These are phyloP conservation scores for Cladosporium phlei DNA, from an alignment of 2,329 filamentous ascomycete species.

Conservation along the genomic window DNA sequence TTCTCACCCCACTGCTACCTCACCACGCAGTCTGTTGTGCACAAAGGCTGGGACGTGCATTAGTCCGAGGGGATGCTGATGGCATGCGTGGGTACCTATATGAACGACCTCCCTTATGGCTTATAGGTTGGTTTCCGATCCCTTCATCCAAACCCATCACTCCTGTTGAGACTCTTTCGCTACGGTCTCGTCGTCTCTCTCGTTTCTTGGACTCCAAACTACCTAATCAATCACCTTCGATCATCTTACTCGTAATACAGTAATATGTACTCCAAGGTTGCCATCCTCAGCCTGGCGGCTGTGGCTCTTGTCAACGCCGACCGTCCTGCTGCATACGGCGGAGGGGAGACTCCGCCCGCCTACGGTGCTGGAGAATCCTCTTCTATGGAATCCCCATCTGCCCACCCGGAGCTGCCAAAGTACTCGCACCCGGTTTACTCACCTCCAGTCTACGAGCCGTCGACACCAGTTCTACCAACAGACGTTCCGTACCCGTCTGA, in stretches of 20 bases:
- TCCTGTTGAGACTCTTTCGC: constrained; percentile 11
- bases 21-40: constrained; percentile 6
- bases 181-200: constrained; percentile 8
- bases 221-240: too few species aligned
- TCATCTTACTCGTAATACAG: background rate
- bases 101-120: constrained; percentile 5
- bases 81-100: constrained; percentile 1
- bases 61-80: constrained; percentile 5
- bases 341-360: background rate
- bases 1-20: constrained; percentile 2
- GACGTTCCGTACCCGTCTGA: background rate
- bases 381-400: background rate
- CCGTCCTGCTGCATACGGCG: constrained; percentile 1
- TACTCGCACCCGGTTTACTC: background rate
- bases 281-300: constrained; percentile 5
- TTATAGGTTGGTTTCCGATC: background rate
- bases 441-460: background rate
- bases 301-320: constrained; percentile 1
- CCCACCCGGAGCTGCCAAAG: background rate
- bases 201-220: too few species aligned
- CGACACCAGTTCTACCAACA: background rate
- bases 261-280: constrained; percentile 8
- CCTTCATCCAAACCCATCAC: background rate
- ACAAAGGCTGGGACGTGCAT: constrained; percentile 13
- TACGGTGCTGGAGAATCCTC: constrained; percentile 1